Conservation (phyloP, 2,329 filamentous ascomycete species). For the Mycocentrospora acerina region DNA sequence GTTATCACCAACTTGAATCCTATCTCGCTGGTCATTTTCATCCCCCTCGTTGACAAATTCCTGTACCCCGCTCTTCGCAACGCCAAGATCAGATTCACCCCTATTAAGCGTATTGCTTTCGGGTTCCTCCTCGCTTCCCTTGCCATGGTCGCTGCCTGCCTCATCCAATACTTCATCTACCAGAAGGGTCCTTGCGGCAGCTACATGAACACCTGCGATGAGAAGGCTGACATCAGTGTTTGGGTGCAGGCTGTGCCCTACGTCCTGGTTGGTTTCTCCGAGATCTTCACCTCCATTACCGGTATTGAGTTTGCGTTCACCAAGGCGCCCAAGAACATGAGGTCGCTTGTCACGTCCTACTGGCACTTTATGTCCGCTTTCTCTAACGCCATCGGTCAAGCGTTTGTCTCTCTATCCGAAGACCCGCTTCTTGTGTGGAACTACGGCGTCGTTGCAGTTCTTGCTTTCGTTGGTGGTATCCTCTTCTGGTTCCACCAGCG, state of each 20-base stretch:
- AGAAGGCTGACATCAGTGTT: conserved; percentile 64
- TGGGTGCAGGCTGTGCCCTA: conserved; percentile 55
- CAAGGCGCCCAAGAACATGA: conserved; percentile 79
- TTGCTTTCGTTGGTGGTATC: conserved; percentile 63
- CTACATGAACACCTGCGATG: conserved; percentile 56
- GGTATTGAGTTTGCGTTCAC: conserved; percentile 76
- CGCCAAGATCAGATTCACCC: conserved; percentile 52
- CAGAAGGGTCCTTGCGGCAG: conserved; percentile 61
- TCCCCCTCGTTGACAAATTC: conserved; percentile 55
- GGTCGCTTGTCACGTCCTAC: conserved; percentile 69
- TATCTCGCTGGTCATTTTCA: conserved; percentile 55
- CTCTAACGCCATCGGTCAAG: conserved; percentile 69
- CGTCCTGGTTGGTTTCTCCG: conserved; percentile 57
- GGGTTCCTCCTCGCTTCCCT: conserved; percentile 52
- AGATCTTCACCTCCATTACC: conserved; percentile 61
- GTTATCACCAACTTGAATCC: conserved; percentile 58
- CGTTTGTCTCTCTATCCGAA: conserved; percentile 60
- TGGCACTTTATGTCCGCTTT: conserved; percentile 72
- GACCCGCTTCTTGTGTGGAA: conserved; percentile 73
- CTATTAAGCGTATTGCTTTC: conserved; percentile 55
- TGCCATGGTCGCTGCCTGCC: conserved; percentile 53
- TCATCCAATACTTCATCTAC: conserved; percentile 65
- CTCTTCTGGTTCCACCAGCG: conserved; percentile 70
- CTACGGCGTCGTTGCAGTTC: conserved; percentile 63
- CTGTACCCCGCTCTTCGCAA: conserved; percentile 55